Evolutionary conservation across 2,329 filamentous ascomycete species (phyloP).

Genomic region (Byssochlamys sp.): DNA sequence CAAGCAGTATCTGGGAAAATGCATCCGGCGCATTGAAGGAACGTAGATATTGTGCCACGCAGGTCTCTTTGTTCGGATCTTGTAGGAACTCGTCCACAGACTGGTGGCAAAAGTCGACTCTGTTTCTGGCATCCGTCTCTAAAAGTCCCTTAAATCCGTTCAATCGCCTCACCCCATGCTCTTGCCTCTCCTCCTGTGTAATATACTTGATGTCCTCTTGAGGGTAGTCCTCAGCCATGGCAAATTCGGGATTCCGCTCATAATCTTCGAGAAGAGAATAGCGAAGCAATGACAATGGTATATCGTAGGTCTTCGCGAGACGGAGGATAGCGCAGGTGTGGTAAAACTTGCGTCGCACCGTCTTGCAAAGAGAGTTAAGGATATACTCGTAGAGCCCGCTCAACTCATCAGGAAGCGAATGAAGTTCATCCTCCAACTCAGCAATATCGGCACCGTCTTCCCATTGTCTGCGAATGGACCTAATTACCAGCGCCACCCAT

Average conservation of each 20-base stretch:
- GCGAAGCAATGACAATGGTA: background rate
- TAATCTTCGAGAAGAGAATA: background rate
- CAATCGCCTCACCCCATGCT: background rate
- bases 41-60: background rate
- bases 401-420: background rate
- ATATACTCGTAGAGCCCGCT: background rate
- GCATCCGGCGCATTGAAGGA: background rate
- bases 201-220: background rate
- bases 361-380: background rate
- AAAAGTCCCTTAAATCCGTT: no score
- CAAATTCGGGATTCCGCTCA: background rate
- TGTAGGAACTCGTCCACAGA: background rate
- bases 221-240: background rate
- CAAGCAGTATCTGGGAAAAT: background rate
- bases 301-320: background rate
- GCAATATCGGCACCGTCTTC: background rate
- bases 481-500: slow-evolving; percentile 1
- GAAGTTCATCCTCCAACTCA: background rate
- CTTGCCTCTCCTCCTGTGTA: background rate
- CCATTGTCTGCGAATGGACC: background rate
- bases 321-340: background rate
- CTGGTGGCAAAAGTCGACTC: background rate
- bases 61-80: background rate
- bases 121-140: background rate
- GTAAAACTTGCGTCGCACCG: background rate